Conservation (phyloP, 2,329 filamentous ascomycete species). For the Metarhizium guizhouense region DNA sequence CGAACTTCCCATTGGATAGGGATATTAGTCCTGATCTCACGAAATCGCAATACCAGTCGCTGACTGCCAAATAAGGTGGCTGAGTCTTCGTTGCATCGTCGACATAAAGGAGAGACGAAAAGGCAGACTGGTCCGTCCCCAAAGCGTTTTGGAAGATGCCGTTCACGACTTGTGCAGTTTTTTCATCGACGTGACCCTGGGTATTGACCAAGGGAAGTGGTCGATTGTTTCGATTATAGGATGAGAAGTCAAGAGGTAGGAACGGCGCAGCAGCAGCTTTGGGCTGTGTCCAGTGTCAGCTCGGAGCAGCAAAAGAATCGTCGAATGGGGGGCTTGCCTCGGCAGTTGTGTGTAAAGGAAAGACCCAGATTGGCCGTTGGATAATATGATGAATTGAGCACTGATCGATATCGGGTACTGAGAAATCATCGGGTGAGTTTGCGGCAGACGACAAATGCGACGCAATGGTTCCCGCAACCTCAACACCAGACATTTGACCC, state of each 20-base stretch:
- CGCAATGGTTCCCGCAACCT: constrained; percentile 65
- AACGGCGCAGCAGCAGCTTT: constrained; percentile 47
- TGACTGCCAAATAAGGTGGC: constrained; percentile 60
- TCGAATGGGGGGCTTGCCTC: constrained; percentile 28
- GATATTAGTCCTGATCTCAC: constrained; percentile 56
- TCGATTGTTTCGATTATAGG: constrained; percentile 60
- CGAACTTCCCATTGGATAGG: constrained; percentile 37
- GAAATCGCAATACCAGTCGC: constrained; percentile 65
- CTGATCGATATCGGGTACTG: constrained; percentile 32
- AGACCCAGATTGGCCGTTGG: constrained; percentile 62
- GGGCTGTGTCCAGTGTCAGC: constrained; percentile 23
- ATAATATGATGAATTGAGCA: constrained; percentile 60
- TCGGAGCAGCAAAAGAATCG: not conserved
- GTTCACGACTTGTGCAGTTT: constrained; percentile 47
- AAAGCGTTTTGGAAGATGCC: constrained; percentile 37
- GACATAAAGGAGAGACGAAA: constrained; percentile 33
- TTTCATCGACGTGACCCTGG: constrained; percentile 54
- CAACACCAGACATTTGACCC: constrained; percentile 75
- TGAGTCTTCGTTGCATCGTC: constrained; percentile 30
- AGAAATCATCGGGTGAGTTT: constrained; percentile 38
- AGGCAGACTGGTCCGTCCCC: constrained; percentile 45
- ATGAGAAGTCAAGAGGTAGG: constrained; percentile 61
- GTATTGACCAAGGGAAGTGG: constrained; percentile 50
- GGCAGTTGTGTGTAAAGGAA: constrained; percentile 50
- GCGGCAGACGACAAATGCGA: constrained; percentile 57